These are phyloP conservation scores for Ceratocystis destructans DNA, from an alignment of 2,329 filamentous ascomycete species.

Conservation along the genomic window DNA sequence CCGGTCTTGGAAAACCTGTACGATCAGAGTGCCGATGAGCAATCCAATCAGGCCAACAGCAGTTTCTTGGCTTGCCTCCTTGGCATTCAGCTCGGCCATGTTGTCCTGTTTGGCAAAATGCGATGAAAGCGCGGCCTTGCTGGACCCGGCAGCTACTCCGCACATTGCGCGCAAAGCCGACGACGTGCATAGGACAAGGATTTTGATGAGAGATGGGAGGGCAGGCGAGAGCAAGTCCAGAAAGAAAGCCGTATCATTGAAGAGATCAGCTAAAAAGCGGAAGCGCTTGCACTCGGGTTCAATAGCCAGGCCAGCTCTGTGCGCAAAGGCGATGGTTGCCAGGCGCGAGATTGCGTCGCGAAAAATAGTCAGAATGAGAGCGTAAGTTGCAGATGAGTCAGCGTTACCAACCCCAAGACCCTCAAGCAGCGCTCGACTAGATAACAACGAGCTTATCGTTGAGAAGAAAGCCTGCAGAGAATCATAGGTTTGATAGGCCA, in stretches of 20 bases:
- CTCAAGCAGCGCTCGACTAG: slow-evolving; percentile 69
- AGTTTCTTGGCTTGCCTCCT: slow-evolving; percentile 92
- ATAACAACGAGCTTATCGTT: slow-evolving; percentile 64
- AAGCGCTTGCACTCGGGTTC: slow-evolving; percentile 88
- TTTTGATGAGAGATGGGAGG: slow-evolving; percentile 43
- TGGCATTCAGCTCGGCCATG: slow-evolving; percentile 81
- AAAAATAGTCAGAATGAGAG: slow-evolving; percentile 67
- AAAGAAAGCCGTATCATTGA: slow-evolving; percentile 77
- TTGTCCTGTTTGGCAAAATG: slow-evolving; percentile 86
- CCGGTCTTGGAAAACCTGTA: slow-evolving; percentile 59
- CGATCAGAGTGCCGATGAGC: slow-evolving; percentile 67
- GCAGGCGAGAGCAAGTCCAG: slow-evolving; percentile 72
- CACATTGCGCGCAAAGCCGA: slow-evolving; percentile 52
- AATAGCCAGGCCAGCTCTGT: slow-evolving; percentile 65
- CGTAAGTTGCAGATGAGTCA: slow-evolving; percentile 62
- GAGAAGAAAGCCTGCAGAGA: slow-evolving; percentile 75
- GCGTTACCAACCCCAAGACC: slow-evolving; percentile 72
- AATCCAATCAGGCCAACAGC: slow-evolving; percentile 81
- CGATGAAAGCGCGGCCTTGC: slow-evolving; percentile 78
- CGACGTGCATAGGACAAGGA: slow-evolving; percentile 36
- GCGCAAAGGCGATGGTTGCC: slow-evolving; percentile 75
- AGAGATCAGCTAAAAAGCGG: slow-evolving; percentile 70
- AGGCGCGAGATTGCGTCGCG: slow-evolving; percentile 70
- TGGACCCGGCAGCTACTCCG: slow-evolving; percentile 77
- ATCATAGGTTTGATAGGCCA: slow-evolving; percentile 57